Conservation (phyloP, 306 rosid genomes). For the Malus orientalis region DNA sequence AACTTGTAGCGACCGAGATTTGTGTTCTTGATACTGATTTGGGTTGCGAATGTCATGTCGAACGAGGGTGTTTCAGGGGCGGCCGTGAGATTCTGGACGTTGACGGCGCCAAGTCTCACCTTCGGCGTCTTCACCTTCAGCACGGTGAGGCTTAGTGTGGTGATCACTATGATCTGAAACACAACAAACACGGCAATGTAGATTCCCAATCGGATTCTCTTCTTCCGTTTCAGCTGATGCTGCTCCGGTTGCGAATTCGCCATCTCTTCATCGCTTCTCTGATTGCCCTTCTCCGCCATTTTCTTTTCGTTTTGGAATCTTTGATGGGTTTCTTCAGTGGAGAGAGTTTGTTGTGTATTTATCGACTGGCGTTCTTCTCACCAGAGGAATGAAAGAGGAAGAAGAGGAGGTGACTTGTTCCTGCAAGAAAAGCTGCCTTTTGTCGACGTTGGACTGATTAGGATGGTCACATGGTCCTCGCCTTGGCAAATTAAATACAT, state of each 20-base stretch:
- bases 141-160: conserved; percentile 5
- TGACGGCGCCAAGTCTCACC: background rate
- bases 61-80: background rate
- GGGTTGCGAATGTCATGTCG: conserved; percentile 3
- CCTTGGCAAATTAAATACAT: background rate
- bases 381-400: background rate
- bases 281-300: conserved; percentile 15
- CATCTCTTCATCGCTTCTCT: conserved; percentile 8
- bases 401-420: background rate
- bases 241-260: background rate
- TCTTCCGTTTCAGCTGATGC: conserved; percentile 21
- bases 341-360: background rate
- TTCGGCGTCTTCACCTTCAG: conserved; percentile 14
- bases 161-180: conserved; percentile 14
- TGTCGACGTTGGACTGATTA: background rate
- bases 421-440: conserved; percentile 4
- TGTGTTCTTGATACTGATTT: conserved; percentile 7
- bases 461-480: background rate
- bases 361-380: background rate
- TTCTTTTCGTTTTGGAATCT: background rate
- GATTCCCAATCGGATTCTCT: conserved; percentile 15
- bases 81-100: background rate
- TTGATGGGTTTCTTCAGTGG: background rate
- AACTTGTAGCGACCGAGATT: conserved; percentile 20
- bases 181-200: conserved; percentile 8